These are phyloP conservation scores for Chaetomium fimeti DNA, from an alignment of 495 filamentous ascomycete species.

Conservation along the genomic window DNA sequence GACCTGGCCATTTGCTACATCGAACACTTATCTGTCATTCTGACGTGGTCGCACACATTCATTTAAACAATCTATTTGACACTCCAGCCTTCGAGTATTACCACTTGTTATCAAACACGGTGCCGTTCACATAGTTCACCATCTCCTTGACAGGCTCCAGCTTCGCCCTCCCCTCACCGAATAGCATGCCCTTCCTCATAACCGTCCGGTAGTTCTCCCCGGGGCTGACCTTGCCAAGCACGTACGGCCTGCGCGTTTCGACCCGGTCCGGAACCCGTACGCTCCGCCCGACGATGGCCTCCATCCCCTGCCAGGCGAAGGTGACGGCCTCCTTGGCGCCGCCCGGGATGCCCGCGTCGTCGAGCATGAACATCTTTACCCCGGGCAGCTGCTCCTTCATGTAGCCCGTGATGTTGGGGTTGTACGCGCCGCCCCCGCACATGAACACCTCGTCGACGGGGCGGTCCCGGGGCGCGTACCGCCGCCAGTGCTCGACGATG, in stretches of 20 bases:
- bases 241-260: slow-evolving; percentile 48
- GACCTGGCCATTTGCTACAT: slow-evolving; percentile 24
- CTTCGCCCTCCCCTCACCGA: slow-evolving; percentile 46
- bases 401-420: slow-evolving; percentile 55
- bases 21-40: slow-evolving; percentile 11
- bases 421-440: slow-evolving; percentile 58
- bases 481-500: slow-evolving; percentile 55
- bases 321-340: slow-evolving; percentile 60
- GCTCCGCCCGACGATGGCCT: slow-evolving; percentile 51
- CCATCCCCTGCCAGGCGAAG: slow-evolving; percentile 58
- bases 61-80: background rate
- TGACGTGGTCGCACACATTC: background rate
- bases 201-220: slow-evolving; percentile 56
- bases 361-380: slow-evolving; percentile 53
- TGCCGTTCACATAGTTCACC: slow-evolving; percentile 47
- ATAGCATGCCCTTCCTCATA: slow-evolving; percentile 50
- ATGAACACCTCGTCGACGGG: slow-evolving; percentile 58
- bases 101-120: slow-evolving; percentile 48
- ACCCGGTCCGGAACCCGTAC: slow-evolving; percentile 55
- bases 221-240: slow-evolving; percentile 54
- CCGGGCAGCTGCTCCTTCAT: slow-evolving; percentile 51
- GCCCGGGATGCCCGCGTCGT: slow-evolving; percentile 53
- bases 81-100: slow-evolving; percentile 16
- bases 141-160: slow-evolving; percentile 51
- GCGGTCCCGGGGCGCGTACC: slow-evolving; percentile 47